Percentiles rank a stretch among this genome's conserved stretches.
These are phyloP conservation scores for Kluyveromyces starmeri DNA, from an alignment of 805 yeast genomes.

Conservation along the genomic window DNA sequence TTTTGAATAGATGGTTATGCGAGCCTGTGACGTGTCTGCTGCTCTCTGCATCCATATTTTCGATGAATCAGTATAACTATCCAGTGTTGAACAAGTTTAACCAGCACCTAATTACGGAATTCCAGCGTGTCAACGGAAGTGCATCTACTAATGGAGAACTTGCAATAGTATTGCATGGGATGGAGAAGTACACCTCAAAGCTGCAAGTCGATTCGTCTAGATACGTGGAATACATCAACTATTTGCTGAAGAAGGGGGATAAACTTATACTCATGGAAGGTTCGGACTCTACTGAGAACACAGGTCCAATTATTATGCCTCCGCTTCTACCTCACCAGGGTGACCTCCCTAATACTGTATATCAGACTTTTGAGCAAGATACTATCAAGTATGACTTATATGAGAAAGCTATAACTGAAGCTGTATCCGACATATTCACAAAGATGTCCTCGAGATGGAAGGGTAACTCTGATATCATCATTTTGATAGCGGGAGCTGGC, in stretches of 20 bases:
- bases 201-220: constrained; percentile 32
- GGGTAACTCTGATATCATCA: constrained; percentile 20
- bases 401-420: constrained; percentile 50
- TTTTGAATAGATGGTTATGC: constrained; percentile 53
- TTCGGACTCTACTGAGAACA: background rate
- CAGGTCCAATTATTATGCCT: constrained; percentile 24
- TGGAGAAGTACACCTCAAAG: constrained; percentile 33
- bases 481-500: constrained; percentile 80
- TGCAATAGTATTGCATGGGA: constrained; percentile 45
- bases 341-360: constrained; percentile 49
- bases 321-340: constrained; percentile 70
- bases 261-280: constrained; percentile 8
- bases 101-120: constrained; percentile 40
- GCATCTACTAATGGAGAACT: constrained; percentile 24
- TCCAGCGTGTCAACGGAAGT: constrained; percentile 32
- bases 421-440: constrained; percentile 34
- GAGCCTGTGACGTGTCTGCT: constrained; percentile 57
- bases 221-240: constrained; percentile 37
- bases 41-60: constrained; percentile 46
- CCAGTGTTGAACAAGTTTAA: constrained; percentile 57
- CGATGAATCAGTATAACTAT: constrained; percentile 49
- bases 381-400: constrained; percentile 59
- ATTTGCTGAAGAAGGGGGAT: constrained; percentile 31
- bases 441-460: constrained; percentile 7
- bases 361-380: constrained; percentile 67